Percentiles rank a stretch among this genome's conserved stretches.
These are phyloP conservation scores for Fonsecaea nubica DNA, from an alignment of 2,329 filamentous ascomycete genomes.

Conservation along the genomic window DNA sequence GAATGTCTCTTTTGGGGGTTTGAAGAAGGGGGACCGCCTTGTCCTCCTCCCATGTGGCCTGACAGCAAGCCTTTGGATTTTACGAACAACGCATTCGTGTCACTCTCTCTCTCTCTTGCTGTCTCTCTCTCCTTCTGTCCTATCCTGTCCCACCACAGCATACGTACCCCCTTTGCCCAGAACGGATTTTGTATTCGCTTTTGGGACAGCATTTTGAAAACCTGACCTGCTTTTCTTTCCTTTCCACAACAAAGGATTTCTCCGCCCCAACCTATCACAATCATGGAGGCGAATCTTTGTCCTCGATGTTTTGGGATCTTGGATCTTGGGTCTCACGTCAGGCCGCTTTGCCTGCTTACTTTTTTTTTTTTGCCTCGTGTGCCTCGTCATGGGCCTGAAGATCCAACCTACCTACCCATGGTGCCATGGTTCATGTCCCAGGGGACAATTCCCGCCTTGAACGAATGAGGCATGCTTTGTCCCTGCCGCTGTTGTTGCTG, in stretches of 20 bases:
- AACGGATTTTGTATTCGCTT: background rate
- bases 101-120: background rate
- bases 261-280: constrained; percentile 12
- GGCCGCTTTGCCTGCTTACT: constrained; percentile 8
- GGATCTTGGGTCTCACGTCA: constrained; percentile 17
- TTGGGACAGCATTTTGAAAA: no score
- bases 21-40: background rate
- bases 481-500: no score
- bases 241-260: constrained; percentile 3
- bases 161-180: background rate
- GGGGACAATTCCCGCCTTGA: no score
- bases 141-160: background rate
- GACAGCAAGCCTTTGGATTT: constrained; percentile 3
- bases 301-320: background rate
- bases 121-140: background rate
- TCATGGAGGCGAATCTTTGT: background rate
- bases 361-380: constrained; percentile 4
- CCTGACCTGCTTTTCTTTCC: no score
- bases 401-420: no score
- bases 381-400: no score
- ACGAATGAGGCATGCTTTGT: no score
- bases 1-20: background rate
- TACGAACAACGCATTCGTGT: constrained; percentile 16
- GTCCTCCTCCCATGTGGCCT: background rate
- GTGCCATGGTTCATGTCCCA: no score